These are phyloP conservation scores for Aspergillus sp. DNA, from an alignment of 2,329 filamentous ascomycete species.

Conservation along the genomic window DNA sequence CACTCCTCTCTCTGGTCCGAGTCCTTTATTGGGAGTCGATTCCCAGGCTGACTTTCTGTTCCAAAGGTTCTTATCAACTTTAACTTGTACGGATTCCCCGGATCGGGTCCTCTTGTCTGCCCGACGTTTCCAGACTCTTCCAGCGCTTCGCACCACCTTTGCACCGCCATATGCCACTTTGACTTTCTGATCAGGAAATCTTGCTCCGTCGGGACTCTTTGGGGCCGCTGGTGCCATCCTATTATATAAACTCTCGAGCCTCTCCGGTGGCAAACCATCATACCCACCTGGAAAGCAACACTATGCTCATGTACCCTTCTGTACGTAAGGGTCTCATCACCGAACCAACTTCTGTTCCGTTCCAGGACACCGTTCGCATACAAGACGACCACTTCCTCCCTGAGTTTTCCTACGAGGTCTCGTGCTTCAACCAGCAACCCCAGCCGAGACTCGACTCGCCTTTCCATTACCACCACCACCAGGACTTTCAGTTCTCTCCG, in stretches of 20 bases:
- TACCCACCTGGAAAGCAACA: conserved; percentile 16
- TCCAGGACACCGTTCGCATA: conserved; percentile 29
- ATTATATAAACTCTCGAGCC: conserved; percentile 23
- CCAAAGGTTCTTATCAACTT: no score
- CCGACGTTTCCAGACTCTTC: background rate
- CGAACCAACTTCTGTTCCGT: conserved; percentile 24
- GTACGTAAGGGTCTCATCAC: conserved; percentile 40
- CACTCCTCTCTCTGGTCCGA: no score
- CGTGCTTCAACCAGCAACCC: conserved; percentile 17
- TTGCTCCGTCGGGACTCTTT: conserved; percentile 19
- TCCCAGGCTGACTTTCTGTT: no score
- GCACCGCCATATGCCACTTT: background rate
- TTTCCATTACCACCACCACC: conserved; percentile 28
- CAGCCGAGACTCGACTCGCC: conserved; percentile 24
- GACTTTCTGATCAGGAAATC: conserved; percentile 10
- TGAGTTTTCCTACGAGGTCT: conserved; percentile 23
- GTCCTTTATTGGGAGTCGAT: no score
- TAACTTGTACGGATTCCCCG: background rate
- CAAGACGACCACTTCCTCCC: conserved; percentile 35
- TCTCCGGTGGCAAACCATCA: conserved; percentile 24
- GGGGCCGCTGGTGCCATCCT: conserved; percentile 16
- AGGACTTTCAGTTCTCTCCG: conserved; percentile 27
- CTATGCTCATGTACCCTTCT: conserved; percentile 36
- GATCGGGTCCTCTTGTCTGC: background rate
- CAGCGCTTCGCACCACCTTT: background rate